Percentiles rank a stretch among this genome's conserved stretches.
Conservation (phyloP, 176 grass and related monocot species). For the Carex kokanica region DNA sequence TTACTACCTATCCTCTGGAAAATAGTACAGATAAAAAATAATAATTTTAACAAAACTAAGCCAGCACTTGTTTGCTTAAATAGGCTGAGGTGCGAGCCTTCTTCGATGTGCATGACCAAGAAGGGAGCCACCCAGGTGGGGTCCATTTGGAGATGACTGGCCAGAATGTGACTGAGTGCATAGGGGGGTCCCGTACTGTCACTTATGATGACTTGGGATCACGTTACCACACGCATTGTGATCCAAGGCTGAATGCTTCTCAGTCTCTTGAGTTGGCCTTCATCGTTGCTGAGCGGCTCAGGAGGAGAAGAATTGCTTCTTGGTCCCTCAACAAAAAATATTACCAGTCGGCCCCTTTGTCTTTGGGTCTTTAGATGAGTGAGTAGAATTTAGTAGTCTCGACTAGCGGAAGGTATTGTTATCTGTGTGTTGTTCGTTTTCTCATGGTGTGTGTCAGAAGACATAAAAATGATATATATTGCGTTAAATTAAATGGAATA, state of each 20-base stretch:
- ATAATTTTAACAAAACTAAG: background rate
- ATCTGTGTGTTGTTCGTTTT: background rate
- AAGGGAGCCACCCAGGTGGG: conserved; percentile 74
- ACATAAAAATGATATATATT: conserved; percentile 14
- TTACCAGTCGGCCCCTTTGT: conserved; percentile 25
- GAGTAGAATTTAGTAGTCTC: background rate
- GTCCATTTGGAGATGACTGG: conserved; percentile 85
- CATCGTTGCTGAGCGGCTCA: conserved; percentile 59
- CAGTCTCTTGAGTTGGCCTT: conserved; percentile 86
- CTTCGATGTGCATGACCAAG: conserved; percentile 78
- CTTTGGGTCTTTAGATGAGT: conserved; percentile 36
- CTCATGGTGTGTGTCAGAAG: background rate
- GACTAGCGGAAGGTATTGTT: background rate
- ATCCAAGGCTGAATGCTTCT: conserved; percentile 82
- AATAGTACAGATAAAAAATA: background rate
- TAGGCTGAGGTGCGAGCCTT: conserved; percentile 77
- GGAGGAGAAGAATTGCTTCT: conserved; percentile 61
- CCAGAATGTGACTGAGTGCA: conserved; percentile 80
- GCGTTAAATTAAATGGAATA: background rate
- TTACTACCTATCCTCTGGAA: background rate
- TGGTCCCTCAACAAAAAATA: conserved; percentile 30
- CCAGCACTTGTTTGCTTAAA: background rate
- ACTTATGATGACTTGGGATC: conserved; percentile 69
- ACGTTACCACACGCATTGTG: conserved; percentile 64
- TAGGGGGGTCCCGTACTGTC: conserved; percentile 57